phyloP scores from a whole-genome alignment of 257 asterid genomes.

The Gardenia jasminoides region DNA sequence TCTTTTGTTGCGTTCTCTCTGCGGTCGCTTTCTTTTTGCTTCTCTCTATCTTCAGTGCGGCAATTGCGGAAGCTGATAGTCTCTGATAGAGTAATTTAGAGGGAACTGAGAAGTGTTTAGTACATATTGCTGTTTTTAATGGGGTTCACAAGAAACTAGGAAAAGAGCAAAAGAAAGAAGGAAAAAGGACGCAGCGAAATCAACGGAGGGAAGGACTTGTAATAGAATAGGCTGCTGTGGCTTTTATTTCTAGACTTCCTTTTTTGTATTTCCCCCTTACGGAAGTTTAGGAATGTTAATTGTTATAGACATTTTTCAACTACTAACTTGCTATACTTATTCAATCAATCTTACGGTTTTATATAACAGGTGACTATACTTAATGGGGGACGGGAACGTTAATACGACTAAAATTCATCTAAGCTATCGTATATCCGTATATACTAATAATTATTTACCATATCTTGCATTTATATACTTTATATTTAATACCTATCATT shows the following conservation, averaged over 20 bases:
- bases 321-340: too few species aligned
- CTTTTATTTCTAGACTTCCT: background rate
- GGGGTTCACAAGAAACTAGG: constrained; percentile 30
- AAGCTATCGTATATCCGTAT: too few species aligned
- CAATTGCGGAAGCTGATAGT: constrained; percentile 48
- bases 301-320: too few species aligned
- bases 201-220: constrained; percentile 46
- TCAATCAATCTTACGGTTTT: too few species aligned
- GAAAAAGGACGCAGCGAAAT: constrained; percentile 40
- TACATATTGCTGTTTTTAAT: constrained; percentile 9
- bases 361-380: too few species aligned
- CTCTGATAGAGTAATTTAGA: background rate
- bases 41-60: constrained; percentile 37
- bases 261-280: background rate
- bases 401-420: too few species aligned
- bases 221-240: too few species aligned
- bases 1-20: background rate
- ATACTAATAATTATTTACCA: too few species aligned
- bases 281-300: too few species aligned
- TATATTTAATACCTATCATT: too few species aligned
- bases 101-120: background rate
- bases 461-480: too few species aligned
- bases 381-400: too few species aligned
- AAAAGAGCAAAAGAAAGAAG: background rate
- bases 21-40: constrained; percentile 21